Base-by-base conservation (phyloP, 257 asterid genomes). In the Solanum chiquidenum region DNA sequence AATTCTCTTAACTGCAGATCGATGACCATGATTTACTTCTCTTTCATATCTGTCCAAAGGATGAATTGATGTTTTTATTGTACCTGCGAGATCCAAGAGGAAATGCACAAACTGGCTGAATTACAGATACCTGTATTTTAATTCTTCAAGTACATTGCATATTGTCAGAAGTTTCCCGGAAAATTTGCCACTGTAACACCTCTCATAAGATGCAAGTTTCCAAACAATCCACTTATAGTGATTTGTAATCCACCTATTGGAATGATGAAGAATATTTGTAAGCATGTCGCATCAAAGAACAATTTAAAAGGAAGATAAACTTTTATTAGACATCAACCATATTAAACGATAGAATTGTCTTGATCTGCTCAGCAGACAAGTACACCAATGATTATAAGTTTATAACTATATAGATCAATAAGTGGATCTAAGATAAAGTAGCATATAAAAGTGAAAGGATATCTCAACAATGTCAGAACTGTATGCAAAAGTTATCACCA, bases 201-300 rank as follows among this genome's bases (percentile, higher is more conserved):
- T 95, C 93, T 97, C 98, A 44, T 94, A 97, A 88, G 95, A 93
- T 86, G 98, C 96, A 86, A 95, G 96, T 92, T 97, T 97, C 99
- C 99, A 95, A 69, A 97, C 93, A 89, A 97, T 94, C 98, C 98
- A 97, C 91, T 94, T 97, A 88, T 94, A 97, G 92, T 97, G 99
- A 93, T 97, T 94, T 87, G 90, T 83, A 87, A 95, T 94, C 99
- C 99, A 97, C 94, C 99, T 94, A 84, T 71, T 76, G 89, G 75
- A 77, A 86, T 60, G 86, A 74, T 87, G 83, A 46, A 74, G 88
- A 46, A 83, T 55, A 44, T 29, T 11, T 60, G 82, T 49, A 21
- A 77, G 74, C 64, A 13, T 72, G 46, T 23, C 8, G 33, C 86
- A 89, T 73, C 64, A 52, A 73, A 79, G 66, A 18, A 86, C 42